Evolutionary conservation across 2,329 filamentous ascomycete species (phyloP).

Genomic region (Penicillium rolfsii): DNA sequence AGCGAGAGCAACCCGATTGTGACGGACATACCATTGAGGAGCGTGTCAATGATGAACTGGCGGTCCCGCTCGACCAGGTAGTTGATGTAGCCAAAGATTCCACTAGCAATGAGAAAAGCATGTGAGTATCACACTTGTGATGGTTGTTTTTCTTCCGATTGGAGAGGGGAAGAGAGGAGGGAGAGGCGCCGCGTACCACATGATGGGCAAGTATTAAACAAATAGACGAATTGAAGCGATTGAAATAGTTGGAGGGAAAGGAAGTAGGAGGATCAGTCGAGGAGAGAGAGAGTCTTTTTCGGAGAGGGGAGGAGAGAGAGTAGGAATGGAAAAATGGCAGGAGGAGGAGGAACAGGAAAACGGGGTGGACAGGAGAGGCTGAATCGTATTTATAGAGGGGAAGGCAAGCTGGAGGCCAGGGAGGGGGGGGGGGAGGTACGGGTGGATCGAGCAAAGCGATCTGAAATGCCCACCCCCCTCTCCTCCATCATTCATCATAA

Average conservation of each 20-base stretch:
- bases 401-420: conserved; percentile 15
- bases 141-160: too few relatives aligned
- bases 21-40: conserved; percentile 76
- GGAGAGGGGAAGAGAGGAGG: background rate
- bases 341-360: conserved; percentile 13
- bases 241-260: background rate
- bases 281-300: background rate
- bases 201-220: conserved; percentile 25
- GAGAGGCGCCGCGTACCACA: conserved; percentile 38
- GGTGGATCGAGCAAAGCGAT: background rate
- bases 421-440: conserved; percentile 15
- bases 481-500: background rate
- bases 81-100: conserved; percentile 89
- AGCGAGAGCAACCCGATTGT: background rate
- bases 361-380: conserved; percentile 11
- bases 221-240: conserved; percentile 5
- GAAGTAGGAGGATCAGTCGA: background rate
- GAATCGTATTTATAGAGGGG: conserved; percentile 32
- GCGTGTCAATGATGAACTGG: conserved; percentile 91
- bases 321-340: conserved; percentile 5
- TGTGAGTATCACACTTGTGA: conserved; percentile 18
- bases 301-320: background rate
- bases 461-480: background rate
- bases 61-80: conserved; percentile 99
- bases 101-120: conserved; percentile 28